Conservation (phyloP, 176 grass and related monocot species). For the Guadua angustifolia region DNA sequence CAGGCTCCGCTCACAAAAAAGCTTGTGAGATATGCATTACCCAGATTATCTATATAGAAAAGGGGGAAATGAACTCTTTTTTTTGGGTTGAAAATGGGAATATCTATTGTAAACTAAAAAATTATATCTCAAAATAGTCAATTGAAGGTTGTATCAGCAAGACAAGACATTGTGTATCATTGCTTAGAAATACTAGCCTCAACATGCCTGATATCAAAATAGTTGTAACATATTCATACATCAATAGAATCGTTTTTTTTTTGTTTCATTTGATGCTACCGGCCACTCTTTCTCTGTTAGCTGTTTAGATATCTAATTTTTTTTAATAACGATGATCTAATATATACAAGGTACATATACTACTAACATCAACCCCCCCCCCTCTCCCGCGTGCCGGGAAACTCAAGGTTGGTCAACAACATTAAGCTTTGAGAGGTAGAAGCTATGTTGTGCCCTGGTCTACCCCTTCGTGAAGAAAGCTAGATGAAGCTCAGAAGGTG, state of each 20-base stretch:
- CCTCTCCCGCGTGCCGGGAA: no score
- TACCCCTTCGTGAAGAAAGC: no score
- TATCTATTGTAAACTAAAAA: conserved; percentile 24
- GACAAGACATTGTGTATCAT: neutral
- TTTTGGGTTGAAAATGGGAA: conserved; percentile 14
- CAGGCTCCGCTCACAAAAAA: conserved; percentile 87
- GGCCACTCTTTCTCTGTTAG: neutral
- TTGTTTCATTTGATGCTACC: neutral
- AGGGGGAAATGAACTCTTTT: neutral
- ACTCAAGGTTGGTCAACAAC: no score
- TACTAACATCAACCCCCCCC: no score
- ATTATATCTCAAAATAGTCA: conserved; percentile 7
- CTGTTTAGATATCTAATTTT: neutral
- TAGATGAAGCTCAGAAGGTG: no score
- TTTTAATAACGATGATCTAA: neutral
- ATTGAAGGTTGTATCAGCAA: conserved; percentile 9
- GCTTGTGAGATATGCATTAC: conserved; percentile 95
- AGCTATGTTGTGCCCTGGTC: no score
- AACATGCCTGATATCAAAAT: neutral
- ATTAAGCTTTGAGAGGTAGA: no score
- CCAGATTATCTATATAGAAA: conserved; percentile 77
- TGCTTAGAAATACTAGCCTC: neutral
- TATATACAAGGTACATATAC: no score
- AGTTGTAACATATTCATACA: neutral
- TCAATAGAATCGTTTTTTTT: neutral